Evolutionary conservation across 1,284 basidiomycete genomes (phyloP).

Genomic region (Heterobasidion annosum): DNA sequence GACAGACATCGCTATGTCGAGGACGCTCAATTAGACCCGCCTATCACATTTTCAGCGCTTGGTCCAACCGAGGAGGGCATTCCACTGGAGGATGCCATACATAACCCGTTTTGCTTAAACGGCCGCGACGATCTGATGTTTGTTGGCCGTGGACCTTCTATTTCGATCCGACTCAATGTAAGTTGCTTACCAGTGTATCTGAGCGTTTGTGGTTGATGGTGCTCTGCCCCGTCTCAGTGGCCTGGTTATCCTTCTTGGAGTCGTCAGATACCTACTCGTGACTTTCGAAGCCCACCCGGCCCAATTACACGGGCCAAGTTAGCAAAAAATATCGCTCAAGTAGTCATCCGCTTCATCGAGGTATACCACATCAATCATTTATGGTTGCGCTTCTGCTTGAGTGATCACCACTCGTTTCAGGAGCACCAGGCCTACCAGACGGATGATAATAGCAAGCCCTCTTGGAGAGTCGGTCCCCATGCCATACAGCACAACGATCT

Average conservation of each 20-base stretch:
- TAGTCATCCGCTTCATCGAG: constrained; percentile 26
- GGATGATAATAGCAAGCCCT: constrained; percentile 49
- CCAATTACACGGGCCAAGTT: constrained; percentile 61
- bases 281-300: constrained; percentile 64
- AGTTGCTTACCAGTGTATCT: constrained; percentile 9
- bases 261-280: constrained; percentile 68
- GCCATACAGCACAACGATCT: constrained; percentile 56
- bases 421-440: constrained; percentile 35
- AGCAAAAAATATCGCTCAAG: constrained; percentile 60
- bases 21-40: constrained; percentile 48
- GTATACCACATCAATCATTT: constrained; percentile 15
- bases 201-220: constrained; percentile 2
- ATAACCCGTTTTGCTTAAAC: constrained; percentile 31
- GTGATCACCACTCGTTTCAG: constrained; percentile 22
- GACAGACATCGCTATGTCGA: constrained; percentile 67
- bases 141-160: constrained; percentile 60
- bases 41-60: constrained; percentile 51
- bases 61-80: constrained; percentile 48
- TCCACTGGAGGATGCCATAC: constrained; percentile 41
- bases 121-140: constrained; percentile 58
- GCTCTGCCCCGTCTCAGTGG: constrained; percentile 40
- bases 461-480: constrained; percentile 50
- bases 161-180: constrained; percentile 67
- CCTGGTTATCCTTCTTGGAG: constrained; percentile 70
- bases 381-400: background rate